Base-by-base conservation (phyloP, 2,329 filamentous ascomycete species). In the Aureobasidium musti region DNA sequence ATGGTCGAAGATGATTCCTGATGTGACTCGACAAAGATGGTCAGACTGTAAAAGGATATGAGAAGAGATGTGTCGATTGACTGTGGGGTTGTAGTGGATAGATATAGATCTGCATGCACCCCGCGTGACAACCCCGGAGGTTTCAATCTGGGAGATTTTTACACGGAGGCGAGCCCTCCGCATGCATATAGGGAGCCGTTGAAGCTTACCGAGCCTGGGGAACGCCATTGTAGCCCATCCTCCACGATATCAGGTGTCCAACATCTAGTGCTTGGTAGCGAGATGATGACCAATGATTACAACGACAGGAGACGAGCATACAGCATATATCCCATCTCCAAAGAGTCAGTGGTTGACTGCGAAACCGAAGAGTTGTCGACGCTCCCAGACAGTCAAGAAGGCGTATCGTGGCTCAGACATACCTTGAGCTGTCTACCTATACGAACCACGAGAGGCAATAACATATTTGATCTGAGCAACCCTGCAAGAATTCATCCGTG, bases 61-160 rank as follows among this genome's bases (percentile, higher is more conserved):
- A n/a, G 13, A n/a, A 14, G 43, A 61, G 35, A 49, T 23, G 19
- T 61, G n/a, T 45, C 14, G 41, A 5, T 4, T 17, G 41, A 47
- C 8, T 61, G 39, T 59, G 54, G 54, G 54, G 54, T 37, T 37
- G 30, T n/a, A 49, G 23, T 61, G 11, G 2, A 35, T 23, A 47
- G 39, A 49, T 61, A 61, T 61, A 49, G 57, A 61, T 61, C 57
- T 61, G 57, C 57, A 61, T 61, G 57, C 57, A 61, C 57, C 57
- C 57, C 57, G 43, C 57, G 13, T 35, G 30, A 19, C n/a, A 1
- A 23, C 57, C 57, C 41, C 28, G 5, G 43, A 61, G 41, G 10
- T 10, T 23, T 47, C 28, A 35, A 17, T 49, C 49, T 19, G 57
- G 30, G 57, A 8, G 3, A 28, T 37, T 37, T 35, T 6, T 14